Evolutionary conservation across 257 asterid species (phyloP).

Genomic region (Solanum pimpinellifolium): DNA sequence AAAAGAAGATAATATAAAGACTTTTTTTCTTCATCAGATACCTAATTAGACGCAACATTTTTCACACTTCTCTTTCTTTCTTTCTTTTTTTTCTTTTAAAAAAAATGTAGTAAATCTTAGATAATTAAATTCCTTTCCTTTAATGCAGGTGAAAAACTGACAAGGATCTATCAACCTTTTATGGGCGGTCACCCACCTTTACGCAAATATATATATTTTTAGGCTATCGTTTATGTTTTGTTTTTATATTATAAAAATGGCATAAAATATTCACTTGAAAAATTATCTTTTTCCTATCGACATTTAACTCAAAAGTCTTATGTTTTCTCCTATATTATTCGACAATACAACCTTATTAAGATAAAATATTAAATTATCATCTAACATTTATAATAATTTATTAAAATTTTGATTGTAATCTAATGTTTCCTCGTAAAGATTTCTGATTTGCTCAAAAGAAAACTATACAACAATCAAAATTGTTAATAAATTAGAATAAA

Average conservation of each 20-base stretch:
- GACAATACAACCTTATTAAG: neutral
- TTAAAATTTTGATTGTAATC: neutral
- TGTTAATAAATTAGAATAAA: too few species aligned
- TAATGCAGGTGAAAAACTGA: neutral
- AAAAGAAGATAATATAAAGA: neutral
- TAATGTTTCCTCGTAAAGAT: neutral
- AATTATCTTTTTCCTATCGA: neutral
- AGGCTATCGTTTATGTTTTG: neutral
- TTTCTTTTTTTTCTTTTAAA: too few species aligned
- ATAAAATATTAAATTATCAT: neutral
- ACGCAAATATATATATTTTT: neutral
- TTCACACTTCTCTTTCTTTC: too few species aligned
- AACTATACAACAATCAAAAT: too few species aligned
- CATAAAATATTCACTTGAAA: neutral
- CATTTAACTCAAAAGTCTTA: neutral
- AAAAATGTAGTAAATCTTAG: neutral
- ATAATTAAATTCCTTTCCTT: neutral
- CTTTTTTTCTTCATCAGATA: neutral
- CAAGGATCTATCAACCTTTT: neutral
- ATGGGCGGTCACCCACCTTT: neutral
- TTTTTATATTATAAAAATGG: neutral
- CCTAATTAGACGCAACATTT: neutral
- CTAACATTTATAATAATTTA: neutral
- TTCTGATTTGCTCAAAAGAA: neutral
- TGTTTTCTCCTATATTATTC: neutral